Base-by-base conservation (phyloP, 345 rosid genomes). In the Aquilaria yunnanensis region DNA sequence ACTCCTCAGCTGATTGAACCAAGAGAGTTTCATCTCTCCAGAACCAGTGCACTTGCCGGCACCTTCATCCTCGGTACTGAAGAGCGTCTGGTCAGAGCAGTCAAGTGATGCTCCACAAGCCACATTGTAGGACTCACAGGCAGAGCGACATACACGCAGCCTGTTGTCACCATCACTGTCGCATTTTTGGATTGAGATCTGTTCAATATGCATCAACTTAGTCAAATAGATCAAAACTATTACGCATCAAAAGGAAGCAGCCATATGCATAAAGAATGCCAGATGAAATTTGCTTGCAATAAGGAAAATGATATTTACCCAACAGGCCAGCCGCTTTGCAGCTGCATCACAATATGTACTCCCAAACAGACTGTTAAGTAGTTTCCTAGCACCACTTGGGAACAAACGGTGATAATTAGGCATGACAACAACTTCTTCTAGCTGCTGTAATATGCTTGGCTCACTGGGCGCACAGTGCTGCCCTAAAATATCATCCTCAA, bases 141-240 rank as follows among this genome's bases (percentile, higher is more conserved):
- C 99, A 54, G 97, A 87, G 74, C 87, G 84, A 70, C 97, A 94
- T 43, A 94, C 97, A 30, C 99, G 81, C 11, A 91, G 86, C 74
- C 99, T 78, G 75, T 95, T 86, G 81, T 95, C 97, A 9, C 97
- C 96, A 61, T 95, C 96, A 54, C 68, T 79, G 59, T 95, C 92
- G 12, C 99, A 95, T 72, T 89, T 91, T 63, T 95, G 99, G 83
- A 95, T 95, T 0, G 99, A 95, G 71, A 95, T 95, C 99, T 94
- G 86, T 46, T 59, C 57, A 65, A 41, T 51, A 31, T 51, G 33
- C 10, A 14, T 12, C 52, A 55, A 61, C 2, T 12, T 60, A 12
- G 0, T 31, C 37, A 14, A 47, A 2, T 29, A 47, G 4, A 4
- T 31, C 29, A 47, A 31, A 55, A 51, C 11, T 49, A 0, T 23